phyloP scores from a whole-genome alignment of 2,329 filamentous ascomycete genomes.

The Trichocomaceae sp. region DNA sequence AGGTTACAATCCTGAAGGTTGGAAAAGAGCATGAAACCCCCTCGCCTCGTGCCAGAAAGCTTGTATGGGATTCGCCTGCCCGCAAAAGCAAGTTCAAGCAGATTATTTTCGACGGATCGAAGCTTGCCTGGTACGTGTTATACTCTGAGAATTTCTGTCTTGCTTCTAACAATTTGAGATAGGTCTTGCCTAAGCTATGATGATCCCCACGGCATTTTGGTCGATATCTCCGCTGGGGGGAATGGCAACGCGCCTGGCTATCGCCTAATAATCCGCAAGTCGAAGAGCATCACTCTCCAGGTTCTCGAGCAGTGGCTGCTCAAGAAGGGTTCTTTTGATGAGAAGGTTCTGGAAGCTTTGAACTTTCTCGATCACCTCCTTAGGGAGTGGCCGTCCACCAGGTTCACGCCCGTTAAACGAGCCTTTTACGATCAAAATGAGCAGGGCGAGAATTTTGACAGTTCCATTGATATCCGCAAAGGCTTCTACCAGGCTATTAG shows the following conservation, averaged over 20 bases:
- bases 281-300: constrained; percentile 62
- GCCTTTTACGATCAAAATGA: constrained; percentile 65
- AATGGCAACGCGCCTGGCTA: constrained; percentile 49
- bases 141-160: constrained; percentile 18
- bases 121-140: constrained; percentile 68
- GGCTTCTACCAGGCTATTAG: constrained; percentile 84
- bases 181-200: constrained; percentile 34
- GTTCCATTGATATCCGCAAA: constrained; percentile 70
- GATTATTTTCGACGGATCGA: constrained; percentile 77
- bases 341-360: constrained; percentile 67
- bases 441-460: constrained; percentile 50
- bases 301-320: constrained; percentile 62
- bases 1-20: constrained; percentile 54
- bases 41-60: constrained; percentile 50
- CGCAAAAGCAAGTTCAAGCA: constrained; percentile 53
- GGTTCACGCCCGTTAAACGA: constrained; percentile 66
- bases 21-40: constrained; percentile 1
- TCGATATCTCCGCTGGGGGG: constrained; percentile 66
- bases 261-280: constrained; percentile 56
- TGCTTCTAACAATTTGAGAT: constrained; percentile 26
- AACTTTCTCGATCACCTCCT: constrained; percentile 89
- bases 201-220: constrained; percentile 46
- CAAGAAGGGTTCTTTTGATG: constrained; percentile 48
- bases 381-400: constrained; percentile 66
- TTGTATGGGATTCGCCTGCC: constrained; percentile 60